Percentiles rank a stretch among this genome's conserved stretches.
phyloP scores from a whole-genome alignment of 2,329 filamentous ascomycete genomes.

The Aspergillus terreus region DNA sequence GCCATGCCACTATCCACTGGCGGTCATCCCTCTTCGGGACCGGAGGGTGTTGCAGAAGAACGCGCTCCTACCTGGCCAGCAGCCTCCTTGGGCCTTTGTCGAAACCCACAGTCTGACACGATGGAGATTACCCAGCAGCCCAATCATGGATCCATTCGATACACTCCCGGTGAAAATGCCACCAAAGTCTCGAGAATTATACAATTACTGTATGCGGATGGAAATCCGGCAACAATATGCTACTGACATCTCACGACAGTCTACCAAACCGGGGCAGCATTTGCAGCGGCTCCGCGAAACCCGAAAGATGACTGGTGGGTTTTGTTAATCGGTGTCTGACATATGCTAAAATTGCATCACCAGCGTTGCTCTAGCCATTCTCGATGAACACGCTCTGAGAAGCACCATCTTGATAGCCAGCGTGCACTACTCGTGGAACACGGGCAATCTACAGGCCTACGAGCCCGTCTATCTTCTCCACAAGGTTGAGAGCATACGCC shows the following conservation, averaged over 20 bases:
- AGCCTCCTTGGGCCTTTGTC: too few relatives aligned
- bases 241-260: not conserved
- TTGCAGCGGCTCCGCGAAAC: too few relatives aligned
- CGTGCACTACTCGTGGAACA: slow-evolving; percentile 4
- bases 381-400: slow-evolving; percentile 1
- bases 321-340: too few relatives aligned
- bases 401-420: slow-evolving; percentile 2
- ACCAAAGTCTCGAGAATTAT: slow-evolving; percentile 1
- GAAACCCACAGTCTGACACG: too few relatives aligned
- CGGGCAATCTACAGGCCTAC: slow-evolving; percentile 1
- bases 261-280: slow-evolving; percentile 1
- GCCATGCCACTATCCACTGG: too few relatives aligned
- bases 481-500: slow-evolving; percentile 4
- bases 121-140: not conserved
- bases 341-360: not conserved
- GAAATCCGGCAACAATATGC: not conserved
- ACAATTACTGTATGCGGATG: slow-evolving; percentile 2
- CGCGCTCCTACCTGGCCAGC: too few relatives aligned
- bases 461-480: slow-evolving; percentile 1
- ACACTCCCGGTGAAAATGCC: slow-evolving; percentile 3
- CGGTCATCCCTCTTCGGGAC: too few relatives aligned
- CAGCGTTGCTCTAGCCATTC: slow-evolving; percentile 1
- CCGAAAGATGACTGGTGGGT: too few relatives aligned
- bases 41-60: too few relatives aligned
- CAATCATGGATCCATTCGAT: slow-evolving; percentile 1